Conservation (phyloP, 148 eudicot species). For the Spergularia marina region DNA sequence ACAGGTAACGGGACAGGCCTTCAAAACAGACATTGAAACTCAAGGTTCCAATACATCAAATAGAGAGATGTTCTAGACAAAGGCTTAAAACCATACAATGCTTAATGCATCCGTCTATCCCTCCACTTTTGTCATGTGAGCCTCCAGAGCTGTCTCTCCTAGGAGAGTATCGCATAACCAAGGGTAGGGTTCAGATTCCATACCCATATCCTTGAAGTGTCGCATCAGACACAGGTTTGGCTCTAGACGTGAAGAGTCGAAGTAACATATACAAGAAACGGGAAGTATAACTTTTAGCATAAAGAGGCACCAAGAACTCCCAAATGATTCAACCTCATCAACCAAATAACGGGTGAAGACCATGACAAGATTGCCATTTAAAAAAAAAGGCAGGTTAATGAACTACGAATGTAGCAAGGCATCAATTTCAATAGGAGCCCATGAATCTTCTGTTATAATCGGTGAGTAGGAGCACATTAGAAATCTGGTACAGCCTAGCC, state of each 20-base stretch:
- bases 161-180: too few species aligned
- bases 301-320: background rate
- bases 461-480: background rate
- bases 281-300: background rate
- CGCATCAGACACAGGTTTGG: too few species aligned
- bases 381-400: background rate
- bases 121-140: too few species aligned
- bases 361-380: background rate
- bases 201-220: too few species aligned
- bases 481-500: background rate
- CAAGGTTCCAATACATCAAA: too few species aligned
- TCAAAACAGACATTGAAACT: too few species aligned
- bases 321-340: background rate
- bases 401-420: background rate
- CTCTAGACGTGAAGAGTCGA: background rate
- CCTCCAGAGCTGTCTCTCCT: too few species aligned
- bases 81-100: too few species aligned
- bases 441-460: background rate
- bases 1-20: too few species aligned
- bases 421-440: conserved; percentile 7
- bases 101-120: background rate
- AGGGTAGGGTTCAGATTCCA: too few species aligned
- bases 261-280: background rate
- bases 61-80: too few species aligned
- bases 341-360: background rate